Base-by-base conservation (phyloP, 2,329 filamentous ascomycete genomes). In the Alternaria gansuensis region DNA sequence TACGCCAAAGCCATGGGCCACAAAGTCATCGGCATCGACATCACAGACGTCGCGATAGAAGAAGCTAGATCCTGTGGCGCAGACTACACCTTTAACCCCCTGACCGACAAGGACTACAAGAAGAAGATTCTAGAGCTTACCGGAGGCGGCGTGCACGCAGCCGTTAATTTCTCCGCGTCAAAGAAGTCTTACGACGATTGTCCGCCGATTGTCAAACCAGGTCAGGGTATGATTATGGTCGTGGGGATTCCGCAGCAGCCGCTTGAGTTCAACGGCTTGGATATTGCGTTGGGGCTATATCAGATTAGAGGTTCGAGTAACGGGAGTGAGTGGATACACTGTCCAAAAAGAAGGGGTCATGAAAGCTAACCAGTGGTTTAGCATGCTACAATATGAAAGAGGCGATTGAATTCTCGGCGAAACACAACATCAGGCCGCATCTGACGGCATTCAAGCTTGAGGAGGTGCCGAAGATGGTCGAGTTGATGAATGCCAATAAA, bases 351-450 rank as follows among this genome's bases (percentile, higher is more conserved):
- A 17, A 13, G 21, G 2, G 23, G 37, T 1, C 23, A 7, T 7
- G 37, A 37, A 37, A 81, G 80, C n/a, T 82, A 72, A 61, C 66
- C 81, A 29, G 63, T 77, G 77, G 74, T 69, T 26, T 79, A 81
- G 50, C 77, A 72, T 43, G 74, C 50, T 72, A 75, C 55, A 76
- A 76, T 36, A 74, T 76, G 73, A 65, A 65, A 26, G 60, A 68
- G 37, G 71, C 69, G 5, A 74, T 76, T 43, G 71, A 75, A 54
- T 76, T 76, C 51, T 70, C 65, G 31, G 68, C 73, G 9, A 74
- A 77, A 49, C 71, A 76, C 29, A 66, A 69, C 40, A 74, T 76
- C 17, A 69, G 68, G 59, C 68, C 72, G 21, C 72, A 74, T 51
- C 49, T 75, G 55, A 69, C 66, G 14, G 59, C 57, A 8, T 76